Base-by-base conservation (phyloP, 1,284 basidiomycete genomes). In the Irpex rosettiformis region DNA sequence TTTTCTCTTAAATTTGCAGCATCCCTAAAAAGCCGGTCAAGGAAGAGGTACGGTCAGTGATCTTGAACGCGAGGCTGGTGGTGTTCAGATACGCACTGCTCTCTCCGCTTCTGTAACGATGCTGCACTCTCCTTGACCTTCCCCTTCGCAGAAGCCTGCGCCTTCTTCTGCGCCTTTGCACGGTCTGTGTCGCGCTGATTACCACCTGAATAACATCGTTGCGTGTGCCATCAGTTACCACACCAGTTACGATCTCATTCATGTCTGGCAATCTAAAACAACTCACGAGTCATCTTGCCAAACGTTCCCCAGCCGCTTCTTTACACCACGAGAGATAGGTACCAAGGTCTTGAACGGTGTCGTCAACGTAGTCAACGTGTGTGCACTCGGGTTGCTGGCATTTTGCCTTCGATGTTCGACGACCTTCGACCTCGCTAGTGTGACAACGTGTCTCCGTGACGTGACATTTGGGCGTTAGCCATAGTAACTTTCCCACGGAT, bases 161-260 rank as follows among this genome's bases (percentile, higher is more conserved):
- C 73, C 72, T 90, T 91, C 77, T 92, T 92, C 76, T 85, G 84
- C 8, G 88, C 85, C 69, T 84, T 86, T 29, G 73, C 71, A 63
- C 89, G 88, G 71, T 88, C 89, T 72, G 75, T 79, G 16, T 92
- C 89, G 57, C 89, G 83, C 71, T 92, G 89, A 70, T 92, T 91
- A 65, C 89, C 89, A 68, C 89, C 89, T 92, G 66, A 21, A 16
- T 51, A 25, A 24, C 48, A 28, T 51, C 21, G 43, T 22, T 45
- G 3, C n/a, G 21, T 45, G 18, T 16, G 16, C 33, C 33, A 16
- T 37, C 33, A 37, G n/a, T n/a, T n/a, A n/a, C n/a, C n/a, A 37
- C 33, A 37, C 16, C 43, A 8, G 21, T 7, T 16, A 37, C 33
- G 33, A 37, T 16, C 16, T 37, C 6, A 45, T 8, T 45, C 43